Evolutionary conservation across 225 moss, liverwort and hornwort genomes (phyloP), one percentile per base, ranked within the genome.

Genomic region (Climacium dendroides): DNA sequence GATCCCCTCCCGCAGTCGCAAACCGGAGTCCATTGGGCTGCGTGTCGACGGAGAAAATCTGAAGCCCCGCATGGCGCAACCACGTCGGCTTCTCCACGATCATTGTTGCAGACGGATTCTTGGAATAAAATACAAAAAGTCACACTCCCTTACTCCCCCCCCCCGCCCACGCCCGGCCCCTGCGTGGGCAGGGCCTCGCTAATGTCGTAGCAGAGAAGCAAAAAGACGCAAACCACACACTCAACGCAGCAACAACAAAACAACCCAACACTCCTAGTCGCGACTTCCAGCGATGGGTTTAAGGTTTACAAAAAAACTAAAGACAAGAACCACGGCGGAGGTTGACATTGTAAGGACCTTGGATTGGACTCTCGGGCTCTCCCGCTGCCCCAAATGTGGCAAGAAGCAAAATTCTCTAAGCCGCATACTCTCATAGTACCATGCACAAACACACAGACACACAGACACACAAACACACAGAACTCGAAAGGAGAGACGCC

Each of bases 1-100:
- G 98, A 94, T 99, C 98, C 20, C 98, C 98, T 88, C 98, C 98
- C 29, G 98, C 98, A 62, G 98, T 99, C 61, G 98, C 97, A 87
- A 99, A 97, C 39, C 98, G 96, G 79, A 95, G 95, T 30, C 98
- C 98, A 88, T 95, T 96, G 39, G 97, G 94, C 88, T 99, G 98
- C 53, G 96, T 95, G 88, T 99, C 98, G 87, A 99, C 90, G 61
- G 98, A 99, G 90, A 99, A 99, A 83, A 99, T 97, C 90, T 99
- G 98, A 78, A 99, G 97, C 79, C 98, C 98, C 79, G 92, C 97
- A 92, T 99, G 98, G 50, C 95, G 93, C 92, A 99, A 93, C 98
- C 98, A 99, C 74, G 93, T 93, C 77, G 97, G 96, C 94, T 99
- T 99, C 94, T 99, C 98, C 85, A 97, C 97, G 89, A 97, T 94